Percentiles rank a stretch among this genome's conserved stretches.
phyloP scores from a whole-genome alignment of 805 yeast genomes.

The Cyberlindnera nakhonratchasimensis region DNA sequence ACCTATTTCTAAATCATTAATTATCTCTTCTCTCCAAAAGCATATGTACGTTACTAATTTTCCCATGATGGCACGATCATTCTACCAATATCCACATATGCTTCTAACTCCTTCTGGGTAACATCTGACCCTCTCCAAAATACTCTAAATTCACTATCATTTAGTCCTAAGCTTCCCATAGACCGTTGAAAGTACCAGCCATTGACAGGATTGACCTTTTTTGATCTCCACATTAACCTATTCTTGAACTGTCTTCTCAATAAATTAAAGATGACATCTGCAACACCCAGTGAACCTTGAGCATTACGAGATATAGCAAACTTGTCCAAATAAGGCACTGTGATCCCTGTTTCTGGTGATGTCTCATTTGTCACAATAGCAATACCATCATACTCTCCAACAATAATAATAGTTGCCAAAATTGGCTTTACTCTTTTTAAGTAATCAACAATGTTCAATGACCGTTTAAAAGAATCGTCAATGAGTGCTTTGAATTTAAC shows the following conservation, averaged over 20 bases:
- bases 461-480: conserved; percentile 73
- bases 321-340: conserved; percentile 82
- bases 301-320: conserved; percentile 81
- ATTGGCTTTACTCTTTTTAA: conserved; percentile 58
- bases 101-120: conserved; percentile 36
- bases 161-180: conserved; percentile 56
- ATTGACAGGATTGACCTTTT: conserved; percentile 84
- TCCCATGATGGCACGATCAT: conserved; percentile 54
- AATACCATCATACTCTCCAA: conserved; percentile 94
- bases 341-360: conserved; percentile 24
- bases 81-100: conserved; percentile 52
- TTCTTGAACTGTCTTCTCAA: conserved; percentile 65
- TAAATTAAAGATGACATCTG: conserved; percentile 87
- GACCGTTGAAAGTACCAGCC: conserved; percentile 97
- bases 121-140: conserved; percentile 41
- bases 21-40: background rate
- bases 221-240: conserved; percentile 80
- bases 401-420: conserved; percentile 74
- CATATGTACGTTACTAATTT: no score
- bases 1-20: background rate
- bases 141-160: conserved; percentile 37
- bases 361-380: conserved; percentile 87
- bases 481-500: conserved; percentile 56
- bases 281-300: conserved; percentile 92
- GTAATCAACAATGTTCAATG: conserved; percentile 65